Conservation (phyloP, 306 rosid genomes). For the Lathyrus sativus region DNA sequence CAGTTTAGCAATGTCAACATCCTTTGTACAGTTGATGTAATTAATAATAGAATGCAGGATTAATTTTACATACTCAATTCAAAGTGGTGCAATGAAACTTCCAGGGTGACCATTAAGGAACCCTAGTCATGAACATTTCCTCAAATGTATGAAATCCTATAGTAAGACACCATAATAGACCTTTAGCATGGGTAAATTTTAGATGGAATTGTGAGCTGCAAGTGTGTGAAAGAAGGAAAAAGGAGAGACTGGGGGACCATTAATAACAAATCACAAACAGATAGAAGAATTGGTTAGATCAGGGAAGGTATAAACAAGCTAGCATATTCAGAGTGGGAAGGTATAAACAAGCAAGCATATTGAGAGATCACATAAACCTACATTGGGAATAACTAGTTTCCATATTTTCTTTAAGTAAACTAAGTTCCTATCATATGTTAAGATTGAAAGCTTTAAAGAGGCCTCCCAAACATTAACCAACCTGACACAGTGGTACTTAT, state of each 20-base stretch:
- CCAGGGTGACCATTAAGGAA: not conserved
- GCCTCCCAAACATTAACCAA: constrained; percentile 42
- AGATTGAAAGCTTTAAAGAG: constrained; percentile 7
- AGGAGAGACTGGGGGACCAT: not conserved
- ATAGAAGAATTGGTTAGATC: constrained; percentile 2
- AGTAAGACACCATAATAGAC: not conserved
- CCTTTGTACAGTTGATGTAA: not conserved
- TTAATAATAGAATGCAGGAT: constrained; percentile 10
- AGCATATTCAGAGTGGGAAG: not conserved
- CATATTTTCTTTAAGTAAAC: not conserved
- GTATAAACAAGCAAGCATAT: not conserved
- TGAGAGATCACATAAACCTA: not conserved
- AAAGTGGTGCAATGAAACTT: not conserved
- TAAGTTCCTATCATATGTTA: not conserved
- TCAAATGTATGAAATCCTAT: not conserved
- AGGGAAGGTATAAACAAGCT: not conserved
- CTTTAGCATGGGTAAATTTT: not conserved
- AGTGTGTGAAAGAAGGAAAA: not conserved
- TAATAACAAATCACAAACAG: not conserved
- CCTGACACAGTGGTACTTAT: constrained; percentile 94
- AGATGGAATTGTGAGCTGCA: not conserved
- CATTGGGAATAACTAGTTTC: not conserved
- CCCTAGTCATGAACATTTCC: not conserved
- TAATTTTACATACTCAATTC: not conserved
- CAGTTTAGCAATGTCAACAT: no score